These are phyloP conservation scores for Alternaria hordeiaustralica DNA, from an alignment of 2,329 filamentous ascomycete genomes.

Conservation along the genomic window DNA sequence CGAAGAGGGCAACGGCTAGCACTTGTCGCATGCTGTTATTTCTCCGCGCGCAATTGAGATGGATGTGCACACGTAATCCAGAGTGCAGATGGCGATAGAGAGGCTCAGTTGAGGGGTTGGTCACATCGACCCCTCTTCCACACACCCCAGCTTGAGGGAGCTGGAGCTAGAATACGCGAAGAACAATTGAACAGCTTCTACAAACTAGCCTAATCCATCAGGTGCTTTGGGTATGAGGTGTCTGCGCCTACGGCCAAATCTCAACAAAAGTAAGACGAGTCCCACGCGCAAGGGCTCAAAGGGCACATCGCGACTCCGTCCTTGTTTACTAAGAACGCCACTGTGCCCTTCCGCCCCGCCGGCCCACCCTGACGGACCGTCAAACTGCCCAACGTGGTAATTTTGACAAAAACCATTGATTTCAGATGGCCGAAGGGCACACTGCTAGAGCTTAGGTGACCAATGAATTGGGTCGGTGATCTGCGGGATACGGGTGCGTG, in stretches of 20 bases:
- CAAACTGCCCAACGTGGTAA: slow-evolving; percentile 6
- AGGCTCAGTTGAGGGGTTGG: background rate
- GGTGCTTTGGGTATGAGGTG: background rate
- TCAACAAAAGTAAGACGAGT: background rate
- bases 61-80: background rate
- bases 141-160: background rate
- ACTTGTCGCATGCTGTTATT: background rate
- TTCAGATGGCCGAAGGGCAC: slow-evolving; percentile 17
- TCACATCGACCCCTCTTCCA: background rate
- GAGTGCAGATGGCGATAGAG: background rate
- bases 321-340: background rate
- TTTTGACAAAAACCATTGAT: slow-evolving; percentile 4
- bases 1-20: slow-evolving; percentile 3
- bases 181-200: background rate
- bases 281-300: background rate
- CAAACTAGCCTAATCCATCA: background rate
- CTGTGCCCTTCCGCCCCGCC: background rate
- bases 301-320: background rate
- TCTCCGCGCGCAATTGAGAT: background rate
- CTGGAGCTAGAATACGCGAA: background rate
- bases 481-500: slow-evolving; percentile 2
- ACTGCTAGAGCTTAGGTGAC: slow-evolving; percentile 5
- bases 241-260: background rate
- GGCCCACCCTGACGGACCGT: background rate
- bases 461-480: slow-evolving; percentile 7